A percentile compares a stretch with the other conserved stretches of the same genome.
phyloP scores from a whole-genome alignment of 2,329 filamentous ascomycete species.

The Plectosphaerella cucumerina region DNA sequence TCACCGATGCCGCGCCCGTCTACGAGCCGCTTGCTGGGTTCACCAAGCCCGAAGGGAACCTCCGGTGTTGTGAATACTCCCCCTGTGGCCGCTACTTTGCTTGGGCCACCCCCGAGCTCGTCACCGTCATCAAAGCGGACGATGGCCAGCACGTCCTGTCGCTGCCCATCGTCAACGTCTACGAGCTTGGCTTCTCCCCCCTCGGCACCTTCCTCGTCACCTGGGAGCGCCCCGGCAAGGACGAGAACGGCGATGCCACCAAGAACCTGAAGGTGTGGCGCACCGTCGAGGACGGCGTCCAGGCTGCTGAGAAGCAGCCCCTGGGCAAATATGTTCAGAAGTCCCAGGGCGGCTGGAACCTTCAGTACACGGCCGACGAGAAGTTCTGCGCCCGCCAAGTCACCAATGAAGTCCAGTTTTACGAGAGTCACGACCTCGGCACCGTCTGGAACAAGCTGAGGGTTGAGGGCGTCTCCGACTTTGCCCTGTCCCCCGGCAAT shows the following conservation, averaged over 20 bases:
- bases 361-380: constrained; percentile 95
- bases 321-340: constrained; percentile 94
- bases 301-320: constrained; percentile 63
- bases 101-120: constrained; percentile 84
- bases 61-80: constrained; percentile 93
- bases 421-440: constrained; percentile 78
- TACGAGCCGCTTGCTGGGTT: constrained; percentile 86
- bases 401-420: constrained; percentile 98
- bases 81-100: constrained; percentile 94
- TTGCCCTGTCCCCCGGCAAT: constrained; percentile 84
- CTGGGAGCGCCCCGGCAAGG: constrained; percentile 91
- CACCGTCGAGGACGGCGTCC: constrained; percentile 65
- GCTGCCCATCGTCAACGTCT: constrained; percentile 78
- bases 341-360: constrained; percentile 90
- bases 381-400: constrained; percentile 87
- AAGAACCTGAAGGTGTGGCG: constrained; percentile 98
- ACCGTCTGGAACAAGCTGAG: constrained; percentile 94
- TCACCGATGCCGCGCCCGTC: constrained; percentile 85
- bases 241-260: constrained; percentile 85
- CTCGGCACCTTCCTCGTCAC: constrained; percentile 90
- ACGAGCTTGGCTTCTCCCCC: constrained; percentile 92
- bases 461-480: constrained; percentile 85
- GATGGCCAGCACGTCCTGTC: constrained; percentile 69
- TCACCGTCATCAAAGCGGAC: constrained; percentile 79
- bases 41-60: constrained; percentile 82